Conservation (phyloP, 352 stramenopile species). For the Phytophthora vignae region DNA sequence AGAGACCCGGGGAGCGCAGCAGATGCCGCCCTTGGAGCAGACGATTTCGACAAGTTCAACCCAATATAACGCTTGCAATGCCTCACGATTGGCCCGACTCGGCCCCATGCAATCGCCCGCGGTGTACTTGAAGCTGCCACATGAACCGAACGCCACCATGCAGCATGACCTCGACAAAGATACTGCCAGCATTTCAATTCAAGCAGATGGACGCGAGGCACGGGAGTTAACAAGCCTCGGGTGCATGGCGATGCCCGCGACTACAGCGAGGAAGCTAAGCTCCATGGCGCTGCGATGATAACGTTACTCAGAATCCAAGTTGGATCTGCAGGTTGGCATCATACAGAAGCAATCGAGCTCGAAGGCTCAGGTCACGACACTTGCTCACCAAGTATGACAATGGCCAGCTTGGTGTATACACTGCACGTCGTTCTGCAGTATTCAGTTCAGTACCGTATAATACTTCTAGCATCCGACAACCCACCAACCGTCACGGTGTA, state of each 20-base stretch:
- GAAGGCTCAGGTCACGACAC: too few relatives aligned
- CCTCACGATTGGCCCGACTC: background rate
- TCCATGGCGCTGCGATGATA: background rate
- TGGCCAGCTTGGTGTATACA: too few relatives aligned
- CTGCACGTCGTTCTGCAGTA: too few relatives aligned
- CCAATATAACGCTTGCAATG: slow-evolving; percentile 9
- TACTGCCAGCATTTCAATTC: background rate
- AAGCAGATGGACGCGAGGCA: background rate
- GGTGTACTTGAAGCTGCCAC: background rate
- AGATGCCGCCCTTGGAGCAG: slow-evolving; percentile 1
- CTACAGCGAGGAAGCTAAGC: background rate
- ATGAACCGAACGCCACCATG: background rate
- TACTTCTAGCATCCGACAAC: too few relatives aligned
- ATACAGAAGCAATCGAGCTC: too few relatives aligned
- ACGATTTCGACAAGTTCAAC: slow-evolving; percentile 4
- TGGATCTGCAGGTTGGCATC: background rate
- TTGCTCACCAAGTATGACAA: too few relatives aligned
- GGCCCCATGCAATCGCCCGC: background rate
- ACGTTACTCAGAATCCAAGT: too few relatives aligned
- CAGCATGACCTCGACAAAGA: slow-evolving; percentile 9
- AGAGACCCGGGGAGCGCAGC: background rate
- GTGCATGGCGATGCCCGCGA: background rate
- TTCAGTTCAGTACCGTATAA: too few relatives aligned
- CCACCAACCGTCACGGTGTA: too few relatives aligned
- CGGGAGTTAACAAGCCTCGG: background rate